Evolutionary conservation across 2,329 filamentous ascomycete genomes (phyloP).

Genomic region (Atkinsonella hypoxylon): DNA sequence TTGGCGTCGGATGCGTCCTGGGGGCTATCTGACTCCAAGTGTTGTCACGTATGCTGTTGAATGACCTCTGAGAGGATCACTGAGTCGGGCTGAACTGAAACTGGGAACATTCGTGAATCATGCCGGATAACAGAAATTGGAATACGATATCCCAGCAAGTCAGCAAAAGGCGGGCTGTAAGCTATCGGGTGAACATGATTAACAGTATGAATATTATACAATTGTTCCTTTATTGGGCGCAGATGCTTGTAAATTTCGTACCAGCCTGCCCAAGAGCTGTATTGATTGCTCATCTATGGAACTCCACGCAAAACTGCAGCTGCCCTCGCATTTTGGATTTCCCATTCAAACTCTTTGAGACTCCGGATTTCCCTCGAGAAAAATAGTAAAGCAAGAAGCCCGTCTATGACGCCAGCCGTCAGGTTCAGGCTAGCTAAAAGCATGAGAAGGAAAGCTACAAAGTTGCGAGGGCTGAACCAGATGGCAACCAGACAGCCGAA

Average conservation of each 20-base stretch:
- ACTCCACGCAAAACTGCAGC: constrained; percentile 15
- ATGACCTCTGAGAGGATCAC: not conserved
- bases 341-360: constrained; percentile 87
- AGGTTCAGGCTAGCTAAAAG: constrained; percentile 69
- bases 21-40: constrained; percentile 16
- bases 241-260: too few relatives aligned
- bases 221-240: not conserved
- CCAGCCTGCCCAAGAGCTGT: not conserved
- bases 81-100: not conserved
- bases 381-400: constrained; percentile 77
- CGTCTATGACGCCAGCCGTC: constrained; percentile 66
- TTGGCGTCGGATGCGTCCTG: constrained; percentile 46
- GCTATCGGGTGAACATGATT: not conserved
- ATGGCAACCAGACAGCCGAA: constrained; percentile 67
- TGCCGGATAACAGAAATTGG: too few relatives aligned
- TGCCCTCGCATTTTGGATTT: constrained; percentile 59
- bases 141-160: too few relatives aligned
- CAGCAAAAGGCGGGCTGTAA: too few relatives aligned
- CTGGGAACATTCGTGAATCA: not conserved
- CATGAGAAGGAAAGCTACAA: constrained; percentile 68
- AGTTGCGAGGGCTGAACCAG: constrained; percentile 74
- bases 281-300: not conserved
- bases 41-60: not conserved
- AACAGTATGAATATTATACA: constrained; percentile 3
- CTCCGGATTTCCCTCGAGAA: constrained; percentile 72